Percentiles rank a stretch among this genome's conserved stretches.
These are phyloP conservation scores for Histomonas meleagridis DNA, from an alignment of 208 protist species.

Conservation along the genomic window DNA sequence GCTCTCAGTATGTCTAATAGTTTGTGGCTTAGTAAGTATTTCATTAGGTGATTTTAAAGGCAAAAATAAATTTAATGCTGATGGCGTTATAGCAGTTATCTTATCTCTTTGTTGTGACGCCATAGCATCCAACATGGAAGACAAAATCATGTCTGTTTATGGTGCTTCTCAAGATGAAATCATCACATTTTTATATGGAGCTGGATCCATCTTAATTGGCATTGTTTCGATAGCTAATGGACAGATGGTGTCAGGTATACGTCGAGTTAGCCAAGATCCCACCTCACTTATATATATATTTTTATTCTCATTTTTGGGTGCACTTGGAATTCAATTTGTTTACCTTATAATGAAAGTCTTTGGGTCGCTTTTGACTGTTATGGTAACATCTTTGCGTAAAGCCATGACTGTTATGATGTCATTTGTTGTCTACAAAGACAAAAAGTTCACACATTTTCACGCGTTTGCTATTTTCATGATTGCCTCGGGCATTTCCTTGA, in stretches of 20 bases:
- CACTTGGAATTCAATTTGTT: constrained; percentile 3
- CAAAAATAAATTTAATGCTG: background rate
- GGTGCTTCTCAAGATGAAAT: background rate
- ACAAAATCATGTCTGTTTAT: background rate
- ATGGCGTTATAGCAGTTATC: background rate
- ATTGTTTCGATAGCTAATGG: background rate
- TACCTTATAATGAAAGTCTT: background rate
- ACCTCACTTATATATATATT: background rate
- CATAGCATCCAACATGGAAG: constrained; percentile 21
- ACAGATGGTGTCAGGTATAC: background rate
- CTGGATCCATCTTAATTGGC: background rate
- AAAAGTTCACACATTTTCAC: background rate
- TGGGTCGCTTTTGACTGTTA: background rate
- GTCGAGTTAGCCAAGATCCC: background rate
- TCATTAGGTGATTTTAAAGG: background rate
- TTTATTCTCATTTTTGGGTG: background rate
- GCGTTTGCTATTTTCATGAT: background rate
- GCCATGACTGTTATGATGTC: background rate
- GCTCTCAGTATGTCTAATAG: background rate
- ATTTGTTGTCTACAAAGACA: background rate
- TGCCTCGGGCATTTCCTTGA: background rate
- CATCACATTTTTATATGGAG: background rate
- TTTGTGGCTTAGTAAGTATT: background rate
- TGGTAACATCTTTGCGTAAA: background rate
- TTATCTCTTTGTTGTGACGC: background rate